phyloP scores from a whole-genome alignment of 495 filamentous ascomycete genomes.

The Glarea lozoyensis region DNA sequence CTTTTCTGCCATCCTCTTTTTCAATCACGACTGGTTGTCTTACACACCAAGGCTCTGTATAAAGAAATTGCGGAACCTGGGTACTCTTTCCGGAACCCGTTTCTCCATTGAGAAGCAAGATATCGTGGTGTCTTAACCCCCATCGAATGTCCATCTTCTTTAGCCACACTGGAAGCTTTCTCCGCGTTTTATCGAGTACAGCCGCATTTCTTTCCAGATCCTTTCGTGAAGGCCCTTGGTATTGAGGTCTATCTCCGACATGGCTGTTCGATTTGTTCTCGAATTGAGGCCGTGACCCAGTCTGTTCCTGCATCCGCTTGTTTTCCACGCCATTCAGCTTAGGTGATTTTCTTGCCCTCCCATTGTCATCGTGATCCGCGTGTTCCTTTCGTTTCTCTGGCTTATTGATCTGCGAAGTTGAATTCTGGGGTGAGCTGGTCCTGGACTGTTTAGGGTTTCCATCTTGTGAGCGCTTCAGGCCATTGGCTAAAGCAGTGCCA shows the following conservation, averaged over 20 bases:
- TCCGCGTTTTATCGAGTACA: constrained; percentile 23
- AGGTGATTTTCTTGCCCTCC: background rate
- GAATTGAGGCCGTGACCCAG: too few relatives aligned
- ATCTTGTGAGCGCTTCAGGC: constrained; percentile 12
- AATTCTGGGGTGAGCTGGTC: too few relatives aligned
- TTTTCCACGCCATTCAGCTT: background rate
- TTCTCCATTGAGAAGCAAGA: constrained; percentile 83
- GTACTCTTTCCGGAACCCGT: constrained; percentile 97
- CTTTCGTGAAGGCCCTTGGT: background rate
- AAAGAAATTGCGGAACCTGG: constrained; percentile 87
- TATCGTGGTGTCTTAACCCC: constrained; percentile 56
- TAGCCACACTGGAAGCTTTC: constrained; percentile 73
- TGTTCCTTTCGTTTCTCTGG: background rate
- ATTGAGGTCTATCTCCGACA: background rate
- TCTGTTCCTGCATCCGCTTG: background rate
- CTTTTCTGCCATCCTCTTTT: constrained; percentile 25
- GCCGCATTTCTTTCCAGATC: constrained; percentile 8
- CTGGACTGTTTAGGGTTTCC: constrained; percentile 13
- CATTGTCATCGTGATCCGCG: background rate
- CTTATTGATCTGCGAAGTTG: too few relatives aligned
- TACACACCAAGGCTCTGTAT: constrained; percentile 66
- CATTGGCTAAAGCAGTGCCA: background rate
- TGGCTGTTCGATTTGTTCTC: background rate
- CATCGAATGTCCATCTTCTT: constrained; percentile 60
- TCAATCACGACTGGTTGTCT: constrained; percentile 41